Base-by-base conservation (phyloP, 257 asterid species). In the Capsicum baccatum region DNA sequence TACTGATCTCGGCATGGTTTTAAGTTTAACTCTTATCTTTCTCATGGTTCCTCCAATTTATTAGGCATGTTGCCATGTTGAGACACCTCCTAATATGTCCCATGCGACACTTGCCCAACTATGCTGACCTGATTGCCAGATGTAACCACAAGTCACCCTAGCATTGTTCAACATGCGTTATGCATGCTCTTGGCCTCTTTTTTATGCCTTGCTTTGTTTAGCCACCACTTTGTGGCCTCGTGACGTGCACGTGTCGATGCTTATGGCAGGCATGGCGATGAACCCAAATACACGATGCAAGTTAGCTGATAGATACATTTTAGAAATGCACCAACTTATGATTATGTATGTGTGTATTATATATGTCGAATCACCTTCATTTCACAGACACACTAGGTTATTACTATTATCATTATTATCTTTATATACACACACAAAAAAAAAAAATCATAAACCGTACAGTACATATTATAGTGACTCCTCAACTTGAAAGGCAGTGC, bases 171-270 rank as follows among this genome's bases (percentile, higher is more conserved):
- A 48, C 44, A 19, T 50, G 62, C 14, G 1, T 12, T 52, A 13
- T 74, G 60, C 15, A 48, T 50, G 81, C 81, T 74, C 62, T 19
- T 12, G 37, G 62, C 62, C 37, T 52, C 80, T 74, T 74, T 74
- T 74, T 1, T 6, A 14, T 74, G 19, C 21, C 80, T 74, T 74
- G 4, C 42, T 74, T 33, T 74, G 59, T 52, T 50, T 52, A 19
- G 57, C 21, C 62, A 50, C 47, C 80, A 39, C 44, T 39, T 21
- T 19, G 39, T 63, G 69, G 42, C 42, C 69, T 74, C 4, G 42
- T 21, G 80, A 19, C 7, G 2, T 50, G 80, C 80, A 74, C 3
- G n/a, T 9, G 9, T 50, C 13, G 4, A 52, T 74, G 60, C 59
- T 48, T 74, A 19, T 26, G 13, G 12, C 7, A 7, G 80, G 80